These are phyloP conservation scores for Candida loeiensis DNA, from an alignment of 805 yeast genomes.

Conservation along the genomic window DNA sequence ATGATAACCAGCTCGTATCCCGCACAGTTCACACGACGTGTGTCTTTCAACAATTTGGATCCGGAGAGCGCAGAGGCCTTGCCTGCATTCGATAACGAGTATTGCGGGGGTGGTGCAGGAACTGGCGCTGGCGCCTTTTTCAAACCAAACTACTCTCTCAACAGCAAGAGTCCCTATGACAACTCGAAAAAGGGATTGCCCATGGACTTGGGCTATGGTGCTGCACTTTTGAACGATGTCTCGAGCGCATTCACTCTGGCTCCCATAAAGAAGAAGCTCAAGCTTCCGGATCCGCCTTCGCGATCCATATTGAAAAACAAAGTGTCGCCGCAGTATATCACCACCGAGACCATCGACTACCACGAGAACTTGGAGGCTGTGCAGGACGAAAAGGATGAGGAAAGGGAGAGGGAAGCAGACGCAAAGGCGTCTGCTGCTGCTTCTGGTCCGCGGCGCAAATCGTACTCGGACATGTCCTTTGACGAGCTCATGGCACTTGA, in stretches of 20 bases:
- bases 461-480: conserved; percentile 50
- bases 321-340: conserved; percentile 19
- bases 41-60: conserved; percentile 42
- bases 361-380: conserved; percentile 19
- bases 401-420: conserved; percentile 3
- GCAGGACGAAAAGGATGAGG: conserved; percentile 11
- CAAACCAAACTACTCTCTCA: conserved; percentile 7
- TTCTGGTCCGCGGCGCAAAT: conserved; percentile 33
- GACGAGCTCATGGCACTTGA: conserved; percentile 54
- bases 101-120: conserved; percentile 4
- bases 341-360: conserved; percentile 21
- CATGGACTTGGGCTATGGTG: conserved; percentile 19
- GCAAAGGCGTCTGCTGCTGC: conserved; percentile 1
- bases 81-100: neutral
- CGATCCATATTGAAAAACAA: conserved; percentile 40
- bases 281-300: conserved; percentile 31
- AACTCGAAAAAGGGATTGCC: conserved; percentile 4
- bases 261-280: conserved; percentile 15
- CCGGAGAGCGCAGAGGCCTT: conserved; percentile 16
- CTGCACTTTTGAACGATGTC: conserved; percentile 17
- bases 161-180: neutral
- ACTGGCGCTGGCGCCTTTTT: conserved; percentile 6
- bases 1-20: conserved; percentile 5
- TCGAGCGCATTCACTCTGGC: conserved; percentile 14
- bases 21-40: conserved; percentile 31